Evolutionary conservation across 2,329 filamentous ascomycete species (phyloP), one percentile per base, ranked within the genome.

Genomic region (Aspergillus eucalypticola): DNA sequence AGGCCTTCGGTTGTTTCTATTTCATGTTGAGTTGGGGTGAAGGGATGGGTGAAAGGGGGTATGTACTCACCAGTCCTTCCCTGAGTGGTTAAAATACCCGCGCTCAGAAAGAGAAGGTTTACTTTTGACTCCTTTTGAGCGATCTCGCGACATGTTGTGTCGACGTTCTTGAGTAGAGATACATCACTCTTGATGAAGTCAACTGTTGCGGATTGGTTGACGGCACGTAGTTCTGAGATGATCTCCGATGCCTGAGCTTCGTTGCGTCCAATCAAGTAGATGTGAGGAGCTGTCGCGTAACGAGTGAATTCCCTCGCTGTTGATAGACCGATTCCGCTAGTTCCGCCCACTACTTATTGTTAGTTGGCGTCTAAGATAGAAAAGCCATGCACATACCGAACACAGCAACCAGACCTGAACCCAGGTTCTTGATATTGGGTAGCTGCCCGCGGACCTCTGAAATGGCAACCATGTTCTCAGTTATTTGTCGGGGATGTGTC

Each of bases 211-310:
- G 56, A 58, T 2, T 69, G 65, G 54, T 71, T 75, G 29, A 67
- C 56, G 46, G 46, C 23, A 15, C 62, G 65, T 4, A 83, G 72
- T 2, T 76, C 74, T 10, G 74, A 66, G 2, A 82, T 80, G 8
- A 85, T 83, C 21, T 75, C 66, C 23, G 75, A 67, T 32, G 73
- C 76, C 1, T 75, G 74, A 1, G 65, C 53, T 27, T 70, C 53
- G 53, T 64, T 72, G 3, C 83, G 78, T 0, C 83, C 83, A 23
- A 85, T 64, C 32, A 84, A 76, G 69, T 86, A 86, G 52, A 84
- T 76, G 21, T 72, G 79, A 0, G 83, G 82, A 0, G 66, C 69
- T 1, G 62, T 55, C 1, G 78, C 71, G 38, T 77, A 65, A 44
- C 78, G 75, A 17, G 78, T 75, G 51, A 85, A 80, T n/a, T 75